phyloP scores from a whole-genome alignment of 768 basidiomycete genomes.

The Suillus paluster region DNA sequence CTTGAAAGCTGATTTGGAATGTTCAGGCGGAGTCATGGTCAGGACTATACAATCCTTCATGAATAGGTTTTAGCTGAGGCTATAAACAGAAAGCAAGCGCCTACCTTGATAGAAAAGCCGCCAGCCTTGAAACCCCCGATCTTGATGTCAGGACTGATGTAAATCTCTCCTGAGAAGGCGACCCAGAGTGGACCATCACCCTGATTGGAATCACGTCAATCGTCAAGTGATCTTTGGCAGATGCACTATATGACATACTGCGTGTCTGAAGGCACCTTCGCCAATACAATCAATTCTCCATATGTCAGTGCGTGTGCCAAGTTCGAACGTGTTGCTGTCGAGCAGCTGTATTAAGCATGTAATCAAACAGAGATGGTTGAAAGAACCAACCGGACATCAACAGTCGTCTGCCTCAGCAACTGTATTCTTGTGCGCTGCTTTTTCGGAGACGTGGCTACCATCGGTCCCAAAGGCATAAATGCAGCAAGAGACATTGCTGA shows the following conservation, averaged over 20 bases:
- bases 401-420: slow-evolving; percentile 67
- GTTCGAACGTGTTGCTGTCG: slow-evolving; percentile 48
- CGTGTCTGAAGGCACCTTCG: slow-evolving; percentile 60
- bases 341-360: slow-evolving; percentile 4
- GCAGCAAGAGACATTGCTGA: slow-evolving; percentile 58
- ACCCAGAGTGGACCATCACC: slow-evolving; percentile 68
- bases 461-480: slow-evolving; percentile 64
- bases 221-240: neutral
- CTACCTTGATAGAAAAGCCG: slow-evolving; percentile 66
- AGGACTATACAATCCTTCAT: slow-evolving; percentile 70
- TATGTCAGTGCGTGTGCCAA: slow-evolving; percentile 68
- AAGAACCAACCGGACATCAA: slow-evolving; percentile 57
- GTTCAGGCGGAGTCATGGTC: slow-evolving; percentile 61
- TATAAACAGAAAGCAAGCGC: slow-evolving; percentile 15
- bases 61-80: slow-evolving; percentile 4
- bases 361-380: neutral
- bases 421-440: slow-evolving; percentile 55
- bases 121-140: slow-evolving; percentile 68
- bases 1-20: slow-evolving; percentile 54
- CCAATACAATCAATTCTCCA: slow-evolving; percentile 71
- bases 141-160: slow-evolving; percentile 49
- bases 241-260: slow-evolving; percentile 42
- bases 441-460: slow-evolving; percentile 32
- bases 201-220: slow-evolving; percentile 36
- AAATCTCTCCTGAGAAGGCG: slow-evolving; percentile 65